These are phyloP conservation scores for Microcos paniculata DNA, from an alignment of 345 rosid genomes.

Conservation along the genomic window DNA sequence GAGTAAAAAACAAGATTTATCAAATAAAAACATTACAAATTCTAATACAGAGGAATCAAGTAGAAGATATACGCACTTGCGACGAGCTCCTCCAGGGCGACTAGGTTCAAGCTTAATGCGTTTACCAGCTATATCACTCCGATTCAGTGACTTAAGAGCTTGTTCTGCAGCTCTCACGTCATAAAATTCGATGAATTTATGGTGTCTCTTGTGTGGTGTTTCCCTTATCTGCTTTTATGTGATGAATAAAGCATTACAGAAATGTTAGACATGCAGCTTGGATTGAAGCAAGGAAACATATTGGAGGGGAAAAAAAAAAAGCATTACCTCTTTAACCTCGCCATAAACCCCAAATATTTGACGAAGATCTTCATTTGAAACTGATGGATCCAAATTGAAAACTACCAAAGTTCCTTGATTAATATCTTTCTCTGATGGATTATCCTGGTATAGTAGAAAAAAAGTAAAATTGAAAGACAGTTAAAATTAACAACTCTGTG, in stretches of 20 bases:
- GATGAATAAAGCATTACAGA: slow-evolving; percentile 26
- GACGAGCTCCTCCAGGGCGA: slow-evolving; percentile 85
- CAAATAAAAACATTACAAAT: neutral
- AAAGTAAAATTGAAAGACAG: neutral
- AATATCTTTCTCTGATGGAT: slow-evolving; percentile 78
- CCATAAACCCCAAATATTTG: slow-evolving; percentile 71
- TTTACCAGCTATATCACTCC: slow-evolving; percentile 78
- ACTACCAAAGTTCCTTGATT: slow-evolving; percentile 82
- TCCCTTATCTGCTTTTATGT: slow-evolving; percentile 64
- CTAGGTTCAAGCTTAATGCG: slow-evolving; percentile 86
- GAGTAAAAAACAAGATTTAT: neutral
- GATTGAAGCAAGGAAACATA: neutral
- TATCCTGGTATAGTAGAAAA: slow-evolving; percentile 41
- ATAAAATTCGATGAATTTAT: slow-evolving; percentile 78
- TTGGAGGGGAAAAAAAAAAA: neutral
- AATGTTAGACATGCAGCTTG: slow-evolving; percentile 19
- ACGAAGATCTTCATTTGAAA: slow-evolving; percentile 67
- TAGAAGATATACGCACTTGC: slow-evolving; percentile 38
- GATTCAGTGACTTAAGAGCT: slow-evolving; percentile 69
- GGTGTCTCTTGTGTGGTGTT: slow-evolving; percentile 84
- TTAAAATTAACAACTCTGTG: neutral
- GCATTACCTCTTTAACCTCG: slow-evolving; percentile 75
- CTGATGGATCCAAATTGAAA: slow-evolving; percentile 78
- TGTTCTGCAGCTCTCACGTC: slow-evolving; percentile 82
- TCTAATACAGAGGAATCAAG: slow-evolving; percentile 9